phyloP scores from a whole-genome alignment of 768 basidiomycete genomes.

The Termitomyces sp. region DNA sequence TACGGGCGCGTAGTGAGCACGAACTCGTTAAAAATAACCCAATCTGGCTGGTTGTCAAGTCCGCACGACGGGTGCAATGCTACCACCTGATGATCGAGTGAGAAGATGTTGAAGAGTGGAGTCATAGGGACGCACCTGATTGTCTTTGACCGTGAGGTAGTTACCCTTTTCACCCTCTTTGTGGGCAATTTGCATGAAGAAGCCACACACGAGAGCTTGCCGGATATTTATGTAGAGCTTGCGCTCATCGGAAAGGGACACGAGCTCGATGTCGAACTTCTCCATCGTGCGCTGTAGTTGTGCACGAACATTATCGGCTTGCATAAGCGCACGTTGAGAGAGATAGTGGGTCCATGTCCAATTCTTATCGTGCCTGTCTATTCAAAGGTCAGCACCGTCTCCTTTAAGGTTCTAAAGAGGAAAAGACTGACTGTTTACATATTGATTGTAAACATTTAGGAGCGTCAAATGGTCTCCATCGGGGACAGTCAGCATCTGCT shows the following conservation, averaged over 20 bases:
- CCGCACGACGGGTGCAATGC: conserved; percentile 85
- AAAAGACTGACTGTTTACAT: conserved; percentile 65
- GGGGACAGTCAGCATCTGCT: conserved; percentile 83
- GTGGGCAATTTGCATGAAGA: conserved; percentile 98
- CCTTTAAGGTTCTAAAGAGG: neutral
- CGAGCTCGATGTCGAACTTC: conserved; percentile 74
- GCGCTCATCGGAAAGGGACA: conserved; percentile 65
- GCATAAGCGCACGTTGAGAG: conserved; percentile 74
- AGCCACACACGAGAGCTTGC: conserved; percentile 84
- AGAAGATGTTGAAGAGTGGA: neutral
- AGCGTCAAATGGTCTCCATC: conserved; percentile 96
- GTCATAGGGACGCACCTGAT: conserved; percentile 56
- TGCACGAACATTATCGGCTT: conserved; percentile 91
- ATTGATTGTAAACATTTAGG: conserved; percentile 94
- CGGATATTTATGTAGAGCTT: conserved; percentile 76
- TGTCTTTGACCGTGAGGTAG: conserved; percentile 93
- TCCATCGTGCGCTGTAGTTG: conserved; percentile 94
- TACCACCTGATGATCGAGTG: conserved; percentile 48
- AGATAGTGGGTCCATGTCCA: conserved; percentile 95
- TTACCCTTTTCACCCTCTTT: conserved; percentile 88
- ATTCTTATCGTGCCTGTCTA: conserved; percentile 74
- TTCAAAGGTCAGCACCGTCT: neutral
- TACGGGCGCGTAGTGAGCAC: conserved; percentile 87
- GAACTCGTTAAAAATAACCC: conserved; percentile 94
- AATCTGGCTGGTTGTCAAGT: conserved; percentile 83